phyloP scores from a whole-genome alignment of 441 rosid genomes.

The Aleurites moluccanus region DNA sequence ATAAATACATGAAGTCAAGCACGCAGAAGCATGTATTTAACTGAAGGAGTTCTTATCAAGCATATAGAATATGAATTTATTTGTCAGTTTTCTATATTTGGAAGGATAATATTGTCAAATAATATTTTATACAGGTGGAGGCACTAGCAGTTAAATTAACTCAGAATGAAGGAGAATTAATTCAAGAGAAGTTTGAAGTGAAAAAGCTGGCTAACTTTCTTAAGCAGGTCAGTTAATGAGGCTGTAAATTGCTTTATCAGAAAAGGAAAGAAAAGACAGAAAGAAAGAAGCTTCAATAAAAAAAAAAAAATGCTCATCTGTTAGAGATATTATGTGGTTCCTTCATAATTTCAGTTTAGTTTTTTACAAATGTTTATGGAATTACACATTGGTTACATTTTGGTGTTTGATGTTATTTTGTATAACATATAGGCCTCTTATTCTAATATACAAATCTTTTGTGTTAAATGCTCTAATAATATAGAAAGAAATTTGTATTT shows the following conservation, averaged over 20 bases:
- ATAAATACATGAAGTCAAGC: neutral
- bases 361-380: neutral
- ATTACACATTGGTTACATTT: neutral
- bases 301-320: neutral
- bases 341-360: neutral
- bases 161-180: conserved; percentile 36
- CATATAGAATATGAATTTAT: neutral
- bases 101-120: neutral
- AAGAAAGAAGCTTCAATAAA: neutral
- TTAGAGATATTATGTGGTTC: neutral
- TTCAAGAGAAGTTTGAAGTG: conserved; percentile 37
- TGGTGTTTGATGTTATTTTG: neutral
- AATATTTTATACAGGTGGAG: conserved; percentile 26
- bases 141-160: conserved; percentile 36
- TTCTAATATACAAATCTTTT: neutral
- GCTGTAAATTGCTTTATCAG: neutral
- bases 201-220: conserved; percentile 33
- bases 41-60: conserved; percentile 2
- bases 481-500: neutral
- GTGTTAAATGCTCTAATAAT: neutral
- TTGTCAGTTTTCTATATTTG: neutral
- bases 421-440: neutral
- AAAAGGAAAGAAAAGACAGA: neutral
- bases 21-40: neutral
- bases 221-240: conserved; percentile 26